phyloP scores from a whole-genome alignment of 345 rosid species.

The Citrus hindsii region DNA sequence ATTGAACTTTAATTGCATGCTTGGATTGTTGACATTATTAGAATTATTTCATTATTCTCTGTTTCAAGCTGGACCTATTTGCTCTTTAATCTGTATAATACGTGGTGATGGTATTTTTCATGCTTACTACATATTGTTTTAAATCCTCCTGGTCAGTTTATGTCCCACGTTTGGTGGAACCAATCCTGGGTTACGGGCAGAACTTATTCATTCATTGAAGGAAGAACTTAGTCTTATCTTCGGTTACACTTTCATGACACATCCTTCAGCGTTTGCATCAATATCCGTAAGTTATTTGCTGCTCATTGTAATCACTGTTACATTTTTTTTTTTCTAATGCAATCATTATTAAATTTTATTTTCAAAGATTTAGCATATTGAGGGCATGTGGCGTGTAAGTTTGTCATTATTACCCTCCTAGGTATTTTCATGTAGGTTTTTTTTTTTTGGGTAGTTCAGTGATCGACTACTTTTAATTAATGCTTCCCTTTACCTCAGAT shows the following conservation, averaged over 20 bases:
- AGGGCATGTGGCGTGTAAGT: background rate
- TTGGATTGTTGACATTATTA: background rate
- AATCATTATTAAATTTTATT: background rate
- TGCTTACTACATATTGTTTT: background rate
- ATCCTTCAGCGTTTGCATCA: constrained; percentile 85
- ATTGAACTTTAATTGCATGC: background rate
- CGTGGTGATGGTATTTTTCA: background rate
- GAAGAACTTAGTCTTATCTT: constrained; percentile 74
- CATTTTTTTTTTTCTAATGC: no score
- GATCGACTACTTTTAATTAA: background rate
- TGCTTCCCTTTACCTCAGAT: background rate
- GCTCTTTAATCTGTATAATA: background rate
- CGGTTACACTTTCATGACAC: constrained; percentile 56
- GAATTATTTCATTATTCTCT: background rate
- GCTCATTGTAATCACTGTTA: no score
- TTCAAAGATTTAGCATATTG: background rate
- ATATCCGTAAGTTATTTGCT: constrained; percentile 61
- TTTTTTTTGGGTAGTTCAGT: background rate
- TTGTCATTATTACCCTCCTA: background rate
- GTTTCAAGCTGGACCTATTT: background rate
- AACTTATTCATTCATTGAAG: constrained; percentile 74
- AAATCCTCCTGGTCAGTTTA: constrained; percentile 35
- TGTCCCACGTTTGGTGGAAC: constrained; percentile 90
- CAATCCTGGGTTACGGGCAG: constrained; percentile 78
- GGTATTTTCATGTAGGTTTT: background rate